phyloP scores from a whole-genome alignment of 371 early-diverging fungal species.

The Apophysomyces trapeziformis region DNA sequence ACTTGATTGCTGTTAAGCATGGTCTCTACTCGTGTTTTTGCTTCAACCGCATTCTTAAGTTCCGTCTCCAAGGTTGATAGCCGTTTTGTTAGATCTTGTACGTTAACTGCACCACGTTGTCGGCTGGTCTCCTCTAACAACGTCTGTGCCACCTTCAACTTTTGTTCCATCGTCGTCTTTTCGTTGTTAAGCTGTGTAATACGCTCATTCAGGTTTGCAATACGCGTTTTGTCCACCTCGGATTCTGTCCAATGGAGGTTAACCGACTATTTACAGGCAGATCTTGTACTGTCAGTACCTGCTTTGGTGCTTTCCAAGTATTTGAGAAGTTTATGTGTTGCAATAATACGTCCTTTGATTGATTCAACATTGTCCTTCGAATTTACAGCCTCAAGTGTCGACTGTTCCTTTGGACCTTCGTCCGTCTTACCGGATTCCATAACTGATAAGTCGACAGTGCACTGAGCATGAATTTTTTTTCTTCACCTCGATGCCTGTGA shows the following conservation, averaged over 20 bases:
- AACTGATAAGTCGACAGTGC: neutral
- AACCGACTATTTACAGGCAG: neutral
- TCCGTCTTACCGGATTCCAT: neutral
- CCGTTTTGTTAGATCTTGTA: neutral
- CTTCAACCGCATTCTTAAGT: neutral
- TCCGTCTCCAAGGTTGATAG: neutral
- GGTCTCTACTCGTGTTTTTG: neutral
- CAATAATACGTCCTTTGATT: slow-evolving; percentile 17
- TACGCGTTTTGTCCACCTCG: neutral
- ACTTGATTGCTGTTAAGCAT: neutral
- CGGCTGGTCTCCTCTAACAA: neutral
- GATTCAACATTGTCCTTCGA: slow-evolving; percentile 11
- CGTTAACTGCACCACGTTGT: neutral
- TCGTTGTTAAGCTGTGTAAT: neutral
- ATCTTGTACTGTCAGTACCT: neutral
- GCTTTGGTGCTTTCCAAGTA: slow-evolving; percentile 8
- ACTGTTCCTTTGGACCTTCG: neutral
- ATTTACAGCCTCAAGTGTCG: slow-evolving; percentile 6
- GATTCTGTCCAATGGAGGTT: slow-evolving; percentile 1
- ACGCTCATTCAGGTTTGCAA: slow-evolving; percentile 2
- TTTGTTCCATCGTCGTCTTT: neutral
- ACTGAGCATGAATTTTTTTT: too few species aligned
- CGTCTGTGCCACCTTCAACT: neutral
- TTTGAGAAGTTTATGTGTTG: slow-evolving; percentile 7
- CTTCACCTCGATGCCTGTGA: too few species aligned